Base-by-base conservation (phyloP, 257 asterid species). In the Petunia axillaris region DNA sequence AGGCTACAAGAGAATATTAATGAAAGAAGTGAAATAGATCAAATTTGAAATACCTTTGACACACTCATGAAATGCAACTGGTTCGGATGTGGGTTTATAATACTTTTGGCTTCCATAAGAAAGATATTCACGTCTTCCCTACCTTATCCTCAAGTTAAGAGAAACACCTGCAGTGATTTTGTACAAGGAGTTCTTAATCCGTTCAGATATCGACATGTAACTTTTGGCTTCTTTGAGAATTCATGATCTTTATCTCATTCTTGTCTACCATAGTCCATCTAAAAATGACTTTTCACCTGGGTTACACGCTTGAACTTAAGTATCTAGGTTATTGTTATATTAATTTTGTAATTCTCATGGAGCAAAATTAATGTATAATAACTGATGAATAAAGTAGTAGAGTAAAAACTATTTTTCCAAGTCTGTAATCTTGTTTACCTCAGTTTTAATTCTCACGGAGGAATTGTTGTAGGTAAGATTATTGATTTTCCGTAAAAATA, bases 111-210 rank as follows among this genome's bases (percentile, higher is more conserved):
- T 71, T 71, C 11, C 9, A 48, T 52, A 35, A 48, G 77, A 71
- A 71, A 71, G 35, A 71, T 48, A 37, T 67, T 11, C 75, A 48
- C 7, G 16, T 71, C 11, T 71, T 48, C 44, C 60, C 13, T 71
- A 11, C 77, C 25, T 25, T 25, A 0, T 71, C 77, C 77, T 71
- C 60, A 46, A 46, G 43, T 71, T 71, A 25, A 71, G 77, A 71
- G 60, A 71, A 48, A 50, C 77, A 48, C 16, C 77, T 71, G 77
- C 43, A 46, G 48, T 25, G 44, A 39, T 48, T 71, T 70, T 70
- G 76, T 70, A 8, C 9, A 37, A 7, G 15, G 58, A 13, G 58
- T 70, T 8, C 16, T 1, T 6, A 68, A 68, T 9, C 16, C 35
- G 43, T 48, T 48, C 44, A 35, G 77, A 25, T 48, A 25, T 48